Evolutionary conservation across 2,329 filamentous ascomycete species (phyloP).

Genomic region (Helotiales sp.): DNA sequence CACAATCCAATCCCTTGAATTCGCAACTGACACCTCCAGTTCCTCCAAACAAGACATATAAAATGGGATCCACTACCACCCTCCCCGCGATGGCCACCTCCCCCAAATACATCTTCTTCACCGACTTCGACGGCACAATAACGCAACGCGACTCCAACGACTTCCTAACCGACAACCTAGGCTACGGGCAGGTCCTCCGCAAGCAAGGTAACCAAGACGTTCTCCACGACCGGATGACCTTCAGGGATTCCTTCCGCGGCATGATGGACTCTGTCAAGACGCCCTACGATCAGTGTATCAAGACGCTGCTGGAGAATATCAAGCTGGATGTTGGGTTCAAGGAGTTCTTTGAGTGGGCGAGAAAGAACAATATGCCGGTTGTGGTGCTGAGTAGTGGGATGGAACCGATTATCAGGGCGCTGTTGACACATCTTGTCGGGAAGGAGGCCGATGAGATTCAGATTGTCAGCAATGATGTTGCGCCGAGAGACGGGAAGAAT

Average conservation of each 20-base stretch:
- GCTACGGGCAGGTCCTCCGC: constrained; percentile 76
- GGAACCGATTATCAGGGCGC: constrained; percentile 85
- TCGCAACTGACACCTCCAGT: constrained; percentile 2
- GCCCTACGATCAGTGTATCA: constrained; percentile 82
- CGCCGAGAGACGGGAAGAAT: constrained; percentile 67
- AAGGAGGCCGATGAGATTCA: constrained; percentile 75
- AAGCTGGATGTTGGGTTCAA: constrained; percentile 86
- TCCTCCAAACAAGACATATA: constrained; percentile 11
- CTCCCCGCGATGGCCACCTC: constrained; percentile 67
- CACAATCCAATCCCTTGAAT: not conserved
- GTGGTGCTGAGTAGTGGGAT: constrained; percentile 93
- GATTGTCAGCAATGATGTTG: constrained; percentile 87
- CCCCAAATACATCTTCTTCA: constrained; percentile 96
- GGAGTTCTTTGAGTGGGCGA: constrained; percentile 84
- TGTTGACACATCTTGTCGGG: constrained; percentile 82
- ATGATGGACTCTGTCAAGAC: constrained; percentile 89
- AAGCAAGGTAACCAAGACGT: constrained; percentile 77
- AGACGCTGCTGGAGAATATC: constrained; percentile 80
- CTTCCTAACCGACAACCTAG: constrained; percentile 87
- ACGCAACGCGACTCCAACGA: constrained; percentile 73
- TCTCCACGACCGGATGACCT: constrained; percentile 70
- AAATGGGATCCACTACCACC: constrained; percentile 40
- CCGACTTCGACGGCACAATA: constrained; percentile 97
- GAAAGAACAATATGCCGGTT: constrained; percentile 83
- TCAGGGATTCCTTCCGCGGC: constrained; percentile 84